Evolutionary conservation across 805 yeast species (phyloP).

Genomic region (Saccharomyces jurei): DNA sequence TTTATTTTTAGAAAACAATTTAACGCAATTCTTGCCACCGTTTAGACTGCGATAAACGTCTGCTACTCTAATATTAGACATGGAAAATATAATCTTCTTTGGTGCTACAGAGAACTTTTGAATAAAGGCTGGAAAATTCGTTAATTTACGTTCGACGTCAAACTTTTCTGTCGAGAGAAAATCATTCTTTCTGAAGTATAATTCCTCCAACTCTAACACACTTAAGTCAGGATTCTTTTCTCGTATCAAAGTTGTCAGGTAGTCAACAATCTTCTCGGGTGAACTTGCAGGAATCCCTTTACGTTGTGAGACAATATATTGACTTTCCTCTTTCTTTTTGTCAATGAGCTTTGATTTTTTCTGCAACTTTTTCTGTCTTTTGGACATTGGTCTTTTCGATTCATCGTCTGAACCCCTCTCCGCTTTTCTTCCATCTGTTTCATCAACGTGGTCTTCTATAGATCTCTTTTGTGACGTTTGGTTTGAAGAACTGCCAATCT

Average conservation of each 20-base stretch:
- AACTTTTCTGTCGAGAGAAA: constrained; percentile 58
- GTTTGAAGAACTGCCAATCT: constrained; percentile 15
- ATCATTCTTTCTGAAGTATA: constrained; percentile 47
- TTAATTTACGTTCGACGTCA: constrained; percentile 42
- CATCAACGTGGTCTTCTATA: constrained; percentile 9
- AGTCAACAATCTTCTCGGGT: constrained; percentile 59
- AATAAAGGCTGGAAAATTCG: constrained; percentile 49
- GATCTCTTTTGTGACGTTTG: constrained; percentile 10
- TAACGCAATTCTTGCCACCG: constrained; percentile 48
- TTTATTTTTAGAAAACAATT: constrained; percentile 69
- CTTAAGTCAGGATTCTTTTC: constrained; percentile 58
- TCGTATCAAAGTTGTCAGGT: constrained; percentile 52
- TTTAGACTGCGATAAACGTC: constrained; percentile 65
- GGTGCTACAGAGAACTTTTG: constrained; percentile 40
- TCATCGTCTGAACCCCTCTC: constrained; percentile 18
- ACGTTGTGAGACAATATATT: constrained; percentile 54
- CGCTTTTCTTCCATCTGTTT: constrained; percentile 10
- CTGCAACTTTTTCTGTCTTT: constrained; percentile 26
- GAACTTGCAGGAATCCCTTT: constrained; percentile 44
- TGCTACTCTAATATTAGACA: constrained; percentile 83
- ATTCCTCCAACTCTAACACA: constrained; percentile 64
- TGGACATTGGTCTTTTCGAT: constrained; percentile 13
- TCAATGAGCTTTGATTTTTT: constrained; percentile 40
- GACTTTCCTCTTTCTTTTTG: constrained; percentile 62
- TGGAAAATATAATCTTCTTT: constrained; percentile 43